Evolutionary conservation across 2,329 filamentous ascomycete species (phyloP), one percentile per base, ranked within the genome.

Genomic region (Gyromitra esculenta): DNA sequence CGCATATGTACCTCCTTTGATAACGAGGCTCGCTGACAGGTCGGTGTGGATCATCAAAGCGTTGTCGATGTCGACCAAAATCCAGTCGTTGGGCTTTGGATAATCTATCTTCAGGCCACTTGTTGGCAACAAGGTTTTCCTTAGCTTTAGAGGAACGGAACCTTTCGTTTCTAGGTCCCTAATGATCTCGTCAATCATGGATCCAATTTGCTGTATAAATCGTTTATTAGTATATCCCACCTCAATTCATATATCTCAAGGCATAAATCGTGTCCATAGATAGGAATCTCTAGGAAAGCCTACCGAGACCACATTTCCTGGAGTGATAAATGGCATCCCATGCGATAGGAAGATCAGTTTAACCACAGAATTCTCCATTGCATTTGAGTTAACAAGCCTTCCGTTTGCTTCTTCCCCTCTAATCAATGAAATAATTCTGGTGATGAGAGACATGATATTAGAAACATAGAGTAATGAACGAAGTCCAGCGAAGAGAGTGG

Each of bases 271-370:
- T 4, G 50, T 25, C 21, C 21, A 54, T 25, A 11, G 4, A 63
- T 13, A 31, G 6, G 7, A 25, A 31, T 25, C 1, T 18, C 7
- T 48, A 15, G 37, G n/a, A 21, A 31, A 31, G 6, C 39, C 43
- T 65, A 65, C 62, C 43, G 21, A 7, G 18, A 18, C n/a, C 2
- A 15, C 2, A 18, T 1, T 1, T 11, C 18, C 45, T 13, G 62
- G 62, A 25, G 52, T 31, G 13, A 65, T 13, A 37, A 65, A 65
- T n/a, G 62, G 62, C 62, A 65, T 65, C 15, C 62, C 62, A 52
- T 65, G 45, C 1, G 62, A 65, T 50, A 43, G 45, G 31, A 65
- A 50, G 7, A 65, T 25, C 8, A 65, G 7, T 25, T 52, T 65
- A 15, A 65, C 11, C 1, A 18, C 13, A 6, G 11, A 6, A n/a